Evolutionary conservation across 140 eudicot species (phyloP), one percentile per base, ranked within the genome.

Genomic region (Flaveria floridana): DNA sequence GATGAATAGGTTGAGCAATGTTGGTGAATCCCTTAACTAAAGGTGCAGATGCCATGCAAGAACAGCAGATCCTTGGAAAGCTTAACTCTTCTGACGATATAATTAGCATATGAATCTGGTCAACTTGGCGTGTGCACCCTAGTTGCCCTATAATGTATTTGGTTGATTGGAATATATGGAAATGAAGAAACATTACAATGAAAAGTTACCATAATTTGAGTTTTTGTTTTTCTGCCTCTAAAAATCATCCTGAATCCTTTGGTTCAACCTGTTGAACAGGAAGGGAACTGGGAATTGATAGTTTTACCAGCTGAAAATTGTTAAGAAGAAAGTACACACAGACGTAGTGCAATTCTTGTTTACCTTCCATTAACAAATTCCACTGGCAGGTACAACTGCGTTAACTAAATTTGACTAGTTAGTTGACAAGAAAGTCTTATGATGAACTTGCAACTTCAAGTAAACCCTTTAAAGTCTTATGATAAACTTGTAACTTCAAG

Each of bases 11-110:
- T n/a, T 15, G 68, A n/a, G 7, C 28, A 61, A 61, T 6, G 58
- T 30, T 75, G 12, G 72, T 75, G 50, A 26, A 71, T 81, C 46
- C 72, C 93, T 82, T 91, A 73, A 88, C 89, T 23, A 77, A 80
- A 48, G 68, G 18, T 57, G 26, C 74, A 91, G 97, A 93, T 73
- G 80, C 83, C 71, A 85, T 67, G 83, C 99, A 93, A 85, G 96
- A 88, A 86, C 65, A 72, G 59, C 75, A 76, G 73, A 90, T 93
- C 52, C 94, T 90, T 72, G 80, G 69, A 76, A 93, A 81, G 83
- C 91, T 93, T 56, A 80, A 83, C 46, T 72, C 72, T 47, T 23
- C 69, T 2, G 85, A 82, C 37, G 82, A 63, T 68, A 21, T 72
- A 64, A 65, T 65, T 65, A 58, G 42, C 26, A 20, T 61, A 6